phyloP scores from a whole-genome alignment of 768 basidiomycete genomes.

The Suillus weaverae region DNA sequence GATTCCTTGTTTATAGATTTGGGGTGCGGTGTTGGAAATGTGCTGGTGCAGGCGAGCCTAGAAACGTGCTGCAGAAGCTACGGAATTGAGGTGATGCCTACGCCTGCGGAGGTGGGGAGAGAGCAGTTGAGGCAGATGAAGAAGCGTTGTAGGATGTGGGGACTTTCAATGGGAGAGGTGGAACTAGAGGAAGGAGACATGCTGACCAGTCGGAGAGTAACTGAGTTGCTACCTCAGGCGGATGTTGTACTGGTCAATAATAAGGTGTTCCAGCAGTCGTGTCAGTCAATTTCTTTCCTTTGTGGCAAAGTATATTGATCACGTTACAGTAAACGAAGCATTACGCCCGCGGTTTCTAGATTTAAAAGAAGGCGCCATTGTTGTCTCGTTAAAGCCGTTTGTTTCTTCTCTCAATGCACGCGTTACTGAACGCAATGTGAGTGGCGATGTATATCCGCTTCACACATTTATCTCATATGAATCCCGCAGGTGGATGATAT shows the following conservation, averaged over 20 bases:
- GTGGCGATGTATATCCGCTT: conserved; percentile 22
- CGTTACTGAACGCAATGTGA: conserved; percentile 80
- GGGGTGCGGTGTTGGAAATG: conserved; percentile 86
- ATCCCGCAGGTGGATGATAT: conserved; percentile 67
- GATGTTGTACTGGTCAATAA: conserved; percentile 93
- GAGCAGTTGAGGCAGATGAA: conserved; percentile 74
- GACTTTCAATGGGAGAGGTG: conserved; percentile 70
- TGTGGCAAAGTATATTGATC: conserved; percentile 7
- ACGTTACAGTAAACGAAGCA: conserved; percentile 73
- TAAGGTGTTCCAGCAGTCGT: conserved; percentile 73
- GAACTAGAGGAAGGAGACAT: conserved; percentile 88
- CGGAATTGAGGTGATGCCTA: conserved; percentile 77
- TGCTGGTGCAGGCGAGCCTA: conserved; percentile 77
- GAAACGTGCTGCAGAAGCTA: conserved; percentile 78
- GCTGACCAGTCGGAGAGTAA: conserved; percentile 63
- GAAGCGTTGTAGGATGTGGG: conserved; percentile 90
- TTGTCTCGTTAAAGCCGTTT: conserved; percentile 87
- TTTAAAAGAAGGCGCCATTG: conserved; percentile 87
- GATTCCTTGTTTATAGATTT: conserved; percentile 78
- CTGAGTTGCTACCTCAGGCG: conserved; percentile 71
- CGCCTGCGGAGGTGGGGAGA: conserved; percentile 78
- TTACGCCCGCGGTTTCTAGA: conserved; percentile 90
- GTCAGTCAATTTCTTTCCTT: conserved; percentile 46
- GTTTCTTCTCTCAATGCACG: conserved; percentile 69
- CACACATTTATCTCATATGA: conserved; percentile 7